phyloP scores from a whole-genome alignment of 2,329 filamentous ascomycete genomes.

The Dactylellina drechsleri region DNA sequence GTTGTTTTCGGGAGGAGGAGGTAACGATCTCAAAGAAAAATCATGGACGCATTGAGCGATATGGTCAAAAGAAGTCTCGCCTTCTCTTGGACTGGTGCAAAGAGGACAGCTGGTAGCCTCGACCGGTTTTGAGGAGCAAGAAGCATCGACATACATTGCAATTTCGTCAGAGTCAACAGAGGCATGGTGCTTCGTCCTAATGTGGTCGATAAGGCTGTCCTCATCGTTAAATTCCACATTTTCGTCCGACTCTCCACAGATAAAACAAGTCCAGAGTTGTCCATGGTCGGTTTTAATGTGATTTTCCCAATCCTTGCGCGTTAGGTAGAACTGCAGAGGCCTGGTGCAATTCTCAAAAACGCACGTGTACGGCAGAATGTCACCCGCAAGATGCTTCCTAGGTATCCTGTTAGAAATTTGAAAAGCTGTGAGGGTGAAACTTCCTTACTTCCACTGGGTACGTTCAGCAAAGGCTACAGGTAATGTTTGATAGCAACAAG shows the following conservation, averaged over 20 bases:
- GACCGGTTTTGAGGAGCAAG: constrained; percentile 29
- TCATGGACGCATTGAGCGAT: constrained; percentile 48
- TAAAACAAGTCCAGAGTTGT: constrained; percentile 30
- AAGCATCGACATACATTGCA: constrained; percentile 43
- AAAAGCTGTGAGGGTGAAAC: background rate
- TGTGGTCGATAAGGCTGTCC: constrained; percentile 20
- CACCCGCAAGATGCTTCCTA: constrained; percentile 50
- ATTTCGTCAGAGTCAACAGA: constrained; percentile 35
- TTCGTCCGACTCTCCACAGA: constrained; percentile 26
- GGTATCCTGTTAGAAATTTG: background rate
- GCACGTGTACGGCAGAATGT: constrained; percentile 47
- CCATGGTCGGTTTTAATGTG: constrained; percentile 48
- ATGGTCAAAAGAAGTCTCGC: constrained; percentile 32
- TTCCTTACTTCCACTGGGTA: constrained; percentile 43
- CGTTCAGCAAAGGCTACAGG: constrained; percentile 15
- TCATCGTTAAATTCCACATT: constrained; percentile 24
- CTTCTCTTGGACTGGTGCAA: constrained; percentile 26
- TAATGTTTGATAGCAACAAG: constrained; percentile 35
- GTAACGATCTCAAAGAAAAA: constrained; percentile 38
- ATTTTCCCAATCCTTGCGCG: constrained; percentile 36
- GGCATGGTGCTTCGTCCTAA: constrained; percentile 14
- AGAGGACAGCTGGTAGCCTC: constrained; percentile 28
- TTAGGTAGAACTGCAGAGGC: constrained; percentile 37
- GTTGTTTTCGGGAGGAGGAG: constrained; percentile 21
- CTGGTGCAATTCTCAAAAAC: constrained; percentile 25